Base-by-base conservation (phyloP, 1,284 basidiomycete genomes). In the Ustilago bromivora region DNA sequence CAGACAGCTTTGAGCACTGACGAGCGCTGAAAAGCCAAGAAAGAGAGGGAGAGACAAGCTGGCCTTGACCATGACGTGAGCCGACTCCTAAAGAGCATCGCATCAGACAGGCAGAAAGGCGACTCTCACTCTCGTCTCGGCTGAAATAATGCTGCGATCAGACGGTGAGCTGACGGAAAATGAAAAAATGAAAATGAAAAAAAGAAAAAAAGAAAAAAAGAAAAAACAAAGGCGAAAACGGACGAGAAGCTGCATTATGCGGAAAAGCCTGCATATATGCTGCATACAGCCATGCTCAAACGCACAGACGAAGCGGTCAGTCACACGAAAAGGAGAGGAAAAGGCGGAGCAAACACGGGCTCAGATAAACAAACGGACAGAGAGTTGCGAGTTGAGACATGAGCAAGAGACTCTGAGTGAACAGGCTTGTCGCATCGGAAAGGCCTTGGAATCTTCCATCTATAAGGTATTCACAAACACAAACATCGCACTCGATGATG, bases 351-450 rank as follows among this genome's bases (percentile, higher is more conserved):
- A 51, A 32, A 31, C 46, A 49, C 46, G 46, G 46, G 46, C n/a
- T 13, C 31, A 23, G 6, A 17, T 15, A 10, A 28, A 28, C 51
- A 13, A 52, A 47, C 6, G 19, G 2, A 17, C 13, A n/a, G 46
- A n/a, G 3, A 11, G 19, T 49, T 28, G 47, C 47, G 47, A 49
- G 28, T 49, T 28, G 13, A 31, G 47, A 23, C 19, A 53, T 4
- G 13, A 17, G 54, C 52, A 43, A 10, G 52, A 66, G 57, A 66
- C 64, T 66, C 51, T 66, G 49, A 12, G 36, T 36, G 31, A 66
- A 66, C 57, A 38, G 53, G 57, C 36, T 40, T 58, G 64, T 66
- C 57, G 52, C 64, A 59, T 56, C 64, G 52, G 46, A n/a, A n/a
- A 43, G 31, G 28, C 13, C 17, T 59, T 17, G 43, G 64, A 66